Base-by-base conservation (phyloP, 352 stramenopile species). In the Peronosclerospora sorghi region DNA sequence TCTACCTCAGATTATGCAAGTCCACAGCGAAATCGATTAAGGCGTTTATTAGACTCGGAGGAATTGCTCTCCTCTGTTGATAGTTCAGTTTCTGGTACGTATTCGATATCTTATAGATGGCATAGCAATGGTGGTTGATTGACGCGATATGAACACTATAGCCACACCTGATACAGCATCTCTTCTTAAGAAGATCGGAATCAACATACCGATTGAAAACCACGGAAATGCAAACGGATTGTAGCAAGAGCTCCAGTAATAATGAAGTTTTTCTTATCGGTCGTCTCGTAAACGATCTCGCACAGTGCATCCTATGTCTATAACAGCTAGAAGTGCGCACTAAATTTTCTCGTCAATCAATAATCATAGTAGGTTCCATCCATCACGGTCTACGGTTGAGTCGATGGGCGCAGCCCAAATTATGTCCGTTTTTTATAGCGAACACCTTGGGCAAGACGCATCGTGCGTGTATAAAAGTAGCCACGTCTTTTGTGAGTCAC, bases 1-100 rank as follows among this genome's bases (percentile, higher is more conserved):
- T 51, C 43, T 15, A 17, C 28, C 10, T 47, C 36, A 23, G 44
- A 47, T 13, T 48, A 17, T 38, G 35, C 27, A 17, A 35, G 13
- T 28, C 57, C 35, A 19, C 44, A 24, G 17, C 41, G 55, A 39
- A 40, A 38, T 44, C 45, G 21, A 49, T 29, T 19, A 34, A 48
- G 68, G 37, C 27, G 21, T 26, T 26, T 35, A 1, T 47, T 42
- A 6, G 35, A 51, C 12, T 40, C 45, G 4, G 39, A 39, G 21
- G 35, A 18, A 9, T 36, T 43, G 6, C 41, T 59, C 26, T 71
- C 65, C 3, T 54, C 62, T 3, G 47, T 76, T 36, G 59, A 59
- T 18, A 29, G 76, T 24, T 56, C 65, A 13, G 56, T 80, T 32
- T 64, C 68, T 46, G 68, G 68, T 80, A 60, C 21, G 41, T 23